Conservation (phyloP, 139 green algal genomes). For the Monoraphidium neglectum region DNA sequence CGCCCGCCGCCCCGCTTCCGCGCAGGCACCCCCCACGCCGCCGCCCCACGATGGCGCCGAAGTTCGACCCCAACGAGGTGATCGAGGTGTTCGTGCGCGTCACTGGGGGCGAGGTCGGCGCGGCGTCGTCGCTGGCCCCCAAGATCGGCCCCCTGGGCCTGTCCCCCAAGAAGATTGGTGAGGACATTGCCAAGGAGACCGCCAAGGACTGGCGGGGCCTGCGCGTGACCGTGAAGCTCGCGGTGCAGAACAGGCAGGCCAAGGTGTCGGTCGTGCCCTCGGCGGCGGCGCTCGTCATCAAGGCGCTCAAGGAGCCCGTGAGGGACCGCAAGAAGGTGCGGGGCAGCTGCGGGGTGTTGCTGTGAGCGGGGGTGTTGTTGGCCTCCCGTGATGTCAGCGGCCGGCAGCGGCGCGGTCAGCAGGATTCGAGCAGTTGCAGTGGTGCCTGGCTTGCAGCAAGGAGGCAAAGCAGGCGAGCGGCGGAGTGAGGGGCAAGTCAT, state of each 20-base stretch:
- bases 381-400: no score
- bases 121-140: constrained; percentile 96
- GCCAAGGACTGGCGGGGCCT: constrained; percentile 99
- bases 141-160: constrained; percentile 99
- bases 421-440: no score
- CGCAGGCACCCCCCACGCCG: no score
- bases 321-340: constrained; percentile 95
- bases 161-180: constrained; percentile 99
- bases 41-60: constrained; percentile 86
- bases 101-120: constrained; percentile 97
- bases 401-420: no score
- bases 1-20: no score
- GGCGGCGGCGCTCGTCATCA: constrained; percentile 96
- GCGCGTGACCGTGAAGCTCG: constrained; percentile 98
- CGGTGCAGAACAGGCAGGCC: constrained; percentile 97
- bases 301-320: constrained; percentile 96
- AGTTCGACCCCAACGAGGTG: constrained; percentile 92
- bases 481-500: no score
- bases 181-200: constrained; percentile 99
- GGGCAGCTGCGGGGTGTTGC: neutral
- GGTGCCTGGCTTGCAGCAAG: no score
- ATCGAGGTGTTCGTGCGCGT: constrained; percentile 97
- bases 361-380: no score
- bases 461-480: no score
- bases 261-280: constrained; percentile 98